phyloP scores from a whole-genome alignment of 1,139 yeast genomes.

The Nadsonia starkeyi-henricii region DNA sequence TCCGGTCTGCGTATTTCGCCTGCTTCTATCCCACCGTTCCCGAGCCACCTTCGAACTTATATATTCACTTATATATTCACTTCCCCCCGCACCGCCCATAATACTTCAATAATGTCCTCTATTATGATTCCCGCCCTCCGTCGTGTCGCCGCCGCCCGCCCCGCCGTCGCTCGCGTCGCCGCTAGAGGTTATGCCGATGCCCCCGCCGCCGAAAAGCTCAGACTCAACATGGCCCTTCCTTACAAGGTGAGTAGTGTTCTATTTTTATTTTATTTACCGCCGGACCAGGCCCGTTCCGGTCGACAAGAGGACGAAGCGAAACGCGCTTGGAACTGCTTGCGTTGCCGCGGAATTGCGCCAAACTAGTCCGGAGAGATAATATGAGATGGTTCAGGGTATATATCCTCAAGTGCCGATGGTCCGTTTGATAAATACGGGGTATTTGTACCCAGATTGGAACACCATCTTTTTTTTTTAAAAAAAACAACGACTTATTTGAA shows the following conservation, averaged over 20 bases:
- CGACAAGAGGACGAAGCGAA: background rate
- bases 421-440: no score
- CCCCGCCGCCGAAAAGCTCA: slow-evolving; percentile 60
- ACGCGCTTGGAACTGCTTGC: no score
- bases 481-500: no score
- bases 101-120: slow-evolving; percentile 10
- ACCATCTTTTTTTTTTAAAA: no score
- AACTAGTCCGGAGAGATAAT: no score
- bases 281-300: no score
- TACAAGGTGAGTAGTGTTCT: slow-evolving; percentile 14
- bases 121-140: slow-evolving; percentile 13
- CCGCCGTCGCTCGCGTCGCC: slow-evolving; percentile 38
- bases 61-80: slow-evolving; percentile 2
- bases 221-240: slow-evolving; percentile 69
- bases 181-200: slow-evolving; percentile 87
- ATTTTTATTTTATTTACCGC: no score
- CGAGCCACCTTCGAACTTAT: slow-evolving; percentile 4
- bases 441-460: background rate
- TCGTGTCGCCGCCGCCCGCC: slow-evolving; percentile 31
- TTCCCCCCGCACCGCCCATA: slow-evolving; percentile 4
- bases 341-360: no score
- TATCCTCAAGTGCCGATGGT: no score
- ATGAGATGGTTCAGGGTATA: no score
- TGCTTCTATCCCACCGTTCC: slow-evolving; percentile 4
- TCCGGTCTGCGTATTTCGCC: slow-evolving; percentile 1